Percentiles rank a stretch among this genome's conserved stretches.
Evolutionary conservation across 2,329 filamentous ascomycete species (phyloP).

Genomic region (Niveomyces coronatus): DNA sequence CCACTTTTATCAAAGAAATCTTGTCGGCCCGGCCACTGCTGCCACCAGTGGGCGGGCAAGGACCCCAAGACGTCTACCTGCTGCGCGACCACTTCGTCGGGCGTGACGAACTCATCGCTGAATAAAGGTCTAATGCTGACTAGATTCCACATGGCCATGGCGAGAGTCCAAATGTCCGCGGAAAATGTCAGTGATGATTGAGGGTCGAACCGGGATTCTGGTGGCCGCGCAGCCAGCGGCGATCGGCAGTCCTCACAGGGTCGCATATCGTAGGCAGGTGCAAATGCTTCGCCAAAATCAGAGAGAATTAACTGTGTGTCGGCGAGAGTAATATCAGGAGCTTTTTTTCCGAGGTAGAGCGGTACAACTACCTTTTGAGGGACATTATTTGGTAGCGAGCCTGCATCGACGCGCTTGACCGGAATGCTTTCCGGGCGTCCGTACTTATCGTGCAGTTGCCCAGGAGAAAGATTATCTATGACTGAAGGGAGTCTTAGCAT

Average conservation of each 20-base stretch:
- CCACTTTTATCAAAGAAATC: constrained; percentile 3
- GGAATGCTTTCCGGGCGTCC: constrained; percentile 19
- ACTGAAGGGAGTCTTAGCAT: constrained; percentile 9
- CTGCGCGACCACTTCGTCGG: constrained; percentile 15
- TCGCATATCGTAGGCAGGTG: constrained; percentile 14
- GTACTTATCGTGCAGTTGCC: constrained; percentile 21
- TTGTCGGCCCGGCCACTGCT: constrained; percentile 7
- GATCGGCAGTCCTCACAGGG: constrained; percentile 14
- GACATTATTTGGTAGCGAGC: constrained; percentile 16
- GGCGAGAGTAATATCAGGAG: constrained; percentile 17
- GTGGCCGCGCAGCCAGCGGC: constrained; percentile 11
- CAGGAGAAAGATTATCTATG: constrained; percentile 18
- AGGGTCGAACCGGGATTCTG: constrained; percentile 8
- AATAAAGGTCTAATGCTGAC: constrained; percentile 16
- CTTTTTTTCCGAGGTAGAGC: constrained; percentile 18
- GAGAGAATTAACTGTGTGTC: constrained; percentile 21
- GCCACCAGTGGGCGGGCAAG: constrained; percentile 11
- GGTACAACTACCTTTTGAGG: constrained; percentile 17
- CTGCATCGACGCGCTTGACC: constrained; percentile 15
- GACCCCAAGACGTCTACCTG: constrained; percentile 15
- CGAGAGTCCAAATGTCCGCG: constrained; percentile 16
- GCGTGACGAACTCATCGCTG: constrained; percentile 12
- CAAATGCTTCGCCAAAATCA: constrained; percentile 26
- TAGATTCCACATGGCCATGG: constrained; percentile 15
- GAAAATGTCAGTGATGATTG: constrained; percentile 7